These are phyloP conservation scores for Daldinia decipiens DNA, from an alignment of 495 filamentous ascomycete species.

Conservation along the genomic window DNA sequence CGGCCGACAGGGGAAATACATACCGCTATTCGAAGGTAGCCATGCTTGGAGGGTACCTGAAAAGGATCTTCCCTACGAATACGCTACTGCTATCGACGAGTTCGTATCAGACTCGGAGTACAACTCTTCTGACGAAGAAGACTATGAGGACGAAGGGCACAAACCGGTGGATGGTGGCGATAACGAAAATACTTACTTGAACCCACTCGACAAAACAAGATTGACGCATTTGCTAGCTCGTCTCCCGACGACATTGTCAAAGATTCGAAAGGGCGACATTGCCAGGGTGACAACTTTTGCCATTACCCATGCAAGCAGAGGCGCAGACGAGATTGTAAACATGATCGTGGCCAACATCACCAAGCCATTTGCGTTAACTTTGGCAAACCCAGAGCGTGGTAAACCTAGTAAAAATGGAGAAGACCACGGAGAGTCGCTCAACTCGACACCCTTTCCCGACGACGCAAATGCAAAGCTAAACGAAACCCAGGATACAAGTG, in stretches of 20 bases:
- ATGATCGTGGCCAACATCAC: slow-evolving; percentile 85
- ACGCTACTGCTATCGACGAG: slow-evolving; percentile 75
- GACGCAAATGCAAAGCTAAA: slow-evolving; percentile 45
- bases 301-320: slow-evolving; percentile 79
- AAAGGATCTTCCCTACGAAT: slow-evolving; percentile 74
- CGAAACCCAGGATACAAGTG: slow-evolving; percentile 68
- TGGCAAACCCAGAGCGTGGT: slow-evolving; percentile 58
- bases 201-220: slow-evolving; percentile 84
- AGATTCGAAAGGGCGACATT: slow-evolving; percentile 84
- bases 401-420: slow-evolving; percentile 58
- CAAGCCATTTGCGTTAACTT: slow-evolving; percentile 74
- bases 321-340: slow-evolving; percentile 88
- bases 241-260: slow-evolving; percentile 78
- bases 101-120: slow-evolving; percentile 87
- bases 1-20: slow-evolving; percentile 54
- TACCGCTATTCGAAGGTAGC: slow-evolving; percentile 75
- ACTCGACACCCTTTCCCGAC: slow-evolving; percentile 52
- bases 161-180: slow-evolving; percentile 64
- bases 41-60: slow-evolving; percentile 78
- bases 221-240: slow-evolving; percentile 81
- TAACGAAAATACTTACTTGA: slow-evolving; percentile 78
- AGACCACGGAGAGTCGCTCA: slow-evolving; percentile 45
- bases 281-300: slow-evolving; percentile 89
- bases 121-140: slow-evolving; percentile 87
- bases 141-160: slow-evolving; percentile 77